Evolutionary conservation across 2,329 filamentous ascomycete genomes (phyloP), one percentile per base, ranked within the genome.

Genomic region (Geosmithia morbida): DNA sequence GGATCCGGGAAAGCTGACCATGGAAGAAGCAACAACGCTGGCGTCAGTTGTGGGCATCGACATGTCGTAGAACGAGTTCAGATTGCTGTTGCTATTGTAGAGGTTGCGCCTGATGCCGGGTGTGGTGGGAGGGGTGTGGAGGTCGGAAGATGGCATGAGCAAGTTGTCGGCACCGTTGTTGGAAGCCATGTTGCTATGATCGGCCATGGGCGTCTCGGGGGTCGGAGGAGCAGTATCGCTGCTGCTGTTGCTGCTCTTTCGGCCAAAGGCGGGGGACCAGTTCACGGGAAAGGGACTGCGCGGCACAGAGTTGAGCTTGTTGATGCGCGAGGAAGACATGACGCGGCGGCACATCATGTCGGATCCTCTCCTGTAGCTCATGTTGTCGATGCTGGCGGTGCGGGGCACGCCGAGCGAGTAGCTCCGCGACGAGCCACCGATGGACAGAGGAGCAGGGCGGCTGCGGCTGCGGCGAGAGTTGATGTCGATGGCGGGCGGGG

Each of bases 81-180:
- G 55, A 45, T 61, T 61, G 46, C 65, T 65, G 49, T 67, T 64
- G n/a, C 64, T 55, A 45, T 61, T 61, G 46, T 65, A 64, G 42
- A 69, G 60, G 47, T 63, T 62, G 29, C 65, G 59, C 51, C 70
- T 58, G 37, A 74, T 55, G 16, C 71, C 71, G 0, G 74, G 74
- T 1, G 74, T 77, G 4, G 66, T 69, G 2, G 74, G 74, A 14
- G 74, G 74, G 6, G 74, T 76, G 53, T 71, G 71, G 45, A 75
- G 59, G 17, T 68, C 68, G 18, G 66, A 61, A 51, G 74, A 68
- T 19, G 48, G 33, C 60, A 54, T n/a, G 48, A 44, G 1, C 58
- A 52, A 44, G 55, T 57, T 51, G 64, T 26, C 22, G n/a, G n/a
- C n/a, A n/a, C n/a, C 64, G 26, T 54, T 51, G 37, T 59, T 55